Base-by-base conservation (phyloP, 2,329 filamentous ascomycete species). In the Curvularia sp. region DNA sequence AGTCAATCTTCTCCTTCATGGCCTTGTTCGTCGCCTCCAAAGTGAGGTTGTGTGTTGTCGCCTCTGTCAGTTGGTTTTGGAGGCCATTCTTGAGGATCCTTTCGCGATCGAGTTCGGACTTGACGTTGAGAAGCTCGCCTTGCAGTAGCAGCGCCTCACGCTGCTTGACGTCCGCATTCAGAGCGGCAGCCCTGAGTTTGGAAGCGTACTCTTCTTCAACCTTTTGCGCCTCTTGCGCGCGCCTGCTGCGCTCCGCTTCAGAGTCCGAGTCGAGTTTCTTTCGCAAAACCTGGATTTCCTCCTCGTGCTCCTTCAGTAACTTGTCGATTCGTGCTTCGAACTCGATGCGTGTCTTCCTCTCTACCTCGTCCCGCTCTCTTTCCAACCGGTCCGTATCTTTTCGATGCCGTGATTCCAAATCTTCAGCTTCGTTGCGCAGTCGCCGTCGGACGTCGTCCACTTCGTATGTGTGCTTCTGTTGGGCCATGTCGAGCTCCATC, bases 1-100 rank as follows among this genome's bases (percentile, higher is more conserved):
- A 96, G 64, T 93, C 89, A 57, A 96, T 90, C 67, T 94, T 91
- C 1, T 91, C 91, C 66, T 89, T 87, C 63, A 96, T 84, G 3
- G 89, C 89, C 62, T 89, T 87, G 63, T 91, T 88, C 23, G 90
- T 87, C 34, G 87, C 88, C 66, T 97, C 92, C 10, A 97, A 81
- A 0, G 86, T 85, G 28, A 78, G 63, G 28, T 72, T 74, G 77
- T 80, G 68, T 59, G 77, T 65, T 59, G 71, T 71, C 5, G 72
- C 73, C 59, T 81, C 75, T 1, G 77, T 72, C 19, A 83, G 73
- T 43, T 85, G 86, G 41, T 81, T 80, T 62, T 89, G 82, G 10
- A 89, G 78, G 34, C 82, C 83, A 39, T 78, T 79, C 59, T 83
- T 89, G 53, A 88, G 80, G 6, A 79, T 81, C 56, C 87, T 86